Evolutionary conservation across 139 green algal species (phyloP).

Genomic region (Closterium sp.): DNA sequence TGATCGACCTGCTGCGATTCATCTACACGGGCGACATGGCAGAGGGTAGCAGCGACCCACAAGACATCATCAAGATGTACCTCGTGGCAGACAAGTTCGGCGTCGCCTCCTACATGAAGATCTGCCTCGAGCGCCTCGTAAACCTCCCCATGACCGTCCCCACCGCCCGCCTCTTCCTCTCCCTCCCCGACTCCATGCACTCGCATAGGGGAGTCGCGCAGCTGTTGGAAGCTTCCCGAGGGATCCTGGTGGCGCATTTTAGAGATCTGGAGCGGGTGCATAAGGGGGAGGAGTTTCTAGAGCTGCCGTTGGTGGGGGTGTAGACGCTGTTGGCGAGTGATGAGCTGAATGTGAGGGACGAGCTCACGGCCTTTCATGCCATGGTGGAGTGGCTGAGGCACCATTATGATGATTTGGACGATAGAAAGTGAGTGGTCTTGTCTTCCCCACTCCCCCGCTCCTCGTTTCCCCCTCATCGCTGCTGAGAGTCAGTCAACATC

Average conservation of each 20-base stretch:
- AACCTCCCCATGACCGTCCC: slow-evolving; percentile 19
- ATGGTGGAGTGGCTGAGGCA: no score
- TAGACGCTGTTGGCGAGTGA: slow-evolving; percentile 33
- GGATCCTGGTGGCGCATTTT: slow-evolving; percentile 28
- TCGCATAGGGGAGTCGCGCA: slow-evolving; percentile 15
- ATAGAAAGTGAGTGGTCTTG: no score
- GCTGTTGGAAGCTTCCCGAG: slow-evolving; percentile 14
- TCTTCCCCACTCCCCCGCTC: no score
- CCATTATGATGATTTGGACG: background rate
- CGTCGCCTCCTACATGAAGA: slow-evolving; percentile 31
- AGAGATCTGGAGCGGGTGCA: slow-evolving; percentile 15
- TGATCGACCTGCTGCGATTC: slow-evolving; percentile 28
- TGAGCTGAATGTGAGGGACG: slow-evolving; percentile 36
- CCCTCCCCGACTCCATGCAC: slow-evolving; percentile 26
- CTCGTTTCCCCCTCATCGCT: no score
- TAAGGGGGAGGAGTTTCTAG: slow-evolving; percentile 25
- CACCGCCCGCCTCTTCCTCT: slow-evolving; percentile 26
- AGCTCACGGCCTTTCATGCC: no score
- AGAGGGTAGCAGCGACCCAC: slow-evolving; percentile 8
- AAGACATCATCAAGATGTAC: slow-evolving; percentile 44
- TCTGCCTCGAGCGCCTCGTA: slow-evolving; percentile 23
- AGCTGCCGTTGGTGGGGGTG: slow-evolving; percentile 26
- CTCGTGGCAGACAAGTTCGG: slow-evolving; percentile 39
- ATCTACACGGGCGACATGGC: slow-evolving; percentile 31
- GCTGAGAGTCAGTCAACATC: no score